Evolutionary conservation across 495 filamentous ascomycete species (phyloP), one percentile per base, ranked within the genome.

Genomic region (Aspergillus indologenus): DNA sequence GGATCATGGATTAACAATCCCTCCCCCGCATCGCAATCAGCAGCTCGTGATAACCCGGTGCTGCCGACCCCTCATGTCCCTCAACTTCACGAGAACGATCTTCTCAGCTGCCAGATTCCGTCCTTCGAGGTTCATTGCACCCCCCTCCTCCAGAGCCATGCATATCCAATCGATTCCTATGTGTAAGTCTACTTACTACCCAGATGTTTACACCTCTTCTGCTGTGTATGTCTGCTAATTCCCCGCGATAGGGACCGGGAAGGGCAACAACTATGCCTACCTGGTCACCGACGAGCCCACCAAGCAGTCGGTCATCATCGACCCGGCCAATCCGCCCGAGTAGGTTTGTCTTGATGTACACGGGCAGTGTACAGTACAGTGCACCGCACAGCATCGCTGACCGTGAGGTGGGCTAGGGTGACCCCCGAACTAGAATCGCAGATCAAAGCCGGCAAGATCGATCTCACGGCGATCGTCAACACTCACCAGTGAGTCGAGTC

Each of bases 121-220:
- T n/a, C 50, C 43, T 42, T 22, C 23, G 24, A 63, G 54, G 53
- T 51, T 51, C n/a, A n/a, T n/a, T 31, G 24, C 31, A 24, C 15
- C 48, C 12, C 14, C 29, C 15, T n/a, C 23, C 31, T 24, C 14
- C 55, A 68, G 72, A 69, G 71, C 78, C 63, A 98, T 98, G 94
- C 92, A 97, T 87, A 88, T 98, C 74, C 85, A 92, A 71, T 91
- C 91, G 56, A 96, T 98, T 78, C 94, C 94, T 34, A 98, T 98
- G 94, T 98, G 93, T 96, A 85, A 68, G 90, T 82, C 19, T 5
- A 40, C 44, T 57, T 23, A 23, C 14, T 19, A 34, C 43, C 22
- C 42, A n/a, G 15, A 29, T 29, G 26, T 29, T 29, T 29, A 29
- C 26, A 29, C 40, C 7, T 20, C 7, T 14, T 34, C 20, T 55